phyloP scores from a whole-genome alignment of 2,329 filamentous ascomycete genomes.

The Fusarium albosuccineum region DNA sequence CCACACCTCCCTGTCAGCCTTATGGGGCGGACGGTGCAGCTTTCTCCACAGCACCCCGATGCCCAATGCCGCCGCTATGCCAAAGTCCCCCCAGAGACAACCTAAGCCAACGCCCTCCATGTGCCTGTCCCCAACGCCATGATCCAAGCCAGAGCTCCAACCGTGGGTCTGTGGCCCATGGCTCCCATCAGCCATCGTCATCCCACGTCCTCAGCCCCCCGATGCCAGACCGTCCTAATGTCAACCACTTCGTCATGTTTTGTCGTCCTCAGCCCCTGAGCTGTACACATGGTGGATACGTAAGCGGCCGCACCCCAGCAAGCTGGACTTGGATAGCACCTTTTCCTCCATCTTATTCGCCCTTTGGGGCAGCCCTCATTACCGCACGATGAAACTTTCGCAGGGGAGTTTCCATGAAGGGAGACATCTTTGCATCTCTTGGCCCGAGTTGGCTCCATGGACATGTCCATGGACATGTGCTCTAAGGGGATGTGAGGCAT shows the following conservation, averaged over 20 bases:
- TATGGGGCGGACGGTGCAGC: conserved; percentile 42
- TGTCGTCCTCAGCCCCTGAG: conserved; percentile 28
- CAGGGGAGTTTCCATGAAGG: conserved; percentile 34
- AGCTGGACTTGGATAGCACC: conserved; percentile 26
- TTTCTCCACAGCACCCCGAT: conserved; percentile 40
- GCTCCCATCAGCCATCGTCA: conserved; percentile 14
- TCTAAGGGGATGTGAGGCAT: conserved; percentile 28
- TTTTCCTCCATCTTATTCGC: conserved; percentile 38
- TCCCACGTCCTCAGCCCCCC: conserved; percentile 5
- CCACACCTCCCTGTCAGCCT: conserved; percentile 45
- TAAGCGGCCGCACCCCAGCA: conserved; percentile 36
- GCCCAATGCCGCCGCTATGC: conserved; percentile 28
- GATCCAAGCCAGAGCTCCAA: conserved; percentile 19
- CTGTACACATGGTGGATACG: conserved; percentile 40
- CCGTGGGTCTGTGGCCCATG: conserved; percentile 18
- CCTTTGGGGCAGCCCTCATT: conserved; percentile 34
- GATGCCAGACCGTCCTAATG: conserved; percentile 21
- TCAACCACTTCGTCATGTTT: conserved; percentile 30
- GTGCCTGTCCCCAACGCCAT: conserved; percentile 23
- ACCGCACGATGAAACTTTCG: conserved; percentile 37
- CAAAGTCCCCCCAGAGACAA: conserved; percentile 38
- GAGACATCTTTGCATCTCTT: conserved; percentile 26
- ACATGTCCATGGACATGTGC: neutral
- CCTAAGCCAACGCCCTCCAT: conserved; percentile 7
- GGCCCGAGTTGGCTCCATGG: conserved; percentile 14